phyloP scores from a whole-genome alignment of 202 grass and related monocot species.

The Alloteropsis angusta region DNA sequence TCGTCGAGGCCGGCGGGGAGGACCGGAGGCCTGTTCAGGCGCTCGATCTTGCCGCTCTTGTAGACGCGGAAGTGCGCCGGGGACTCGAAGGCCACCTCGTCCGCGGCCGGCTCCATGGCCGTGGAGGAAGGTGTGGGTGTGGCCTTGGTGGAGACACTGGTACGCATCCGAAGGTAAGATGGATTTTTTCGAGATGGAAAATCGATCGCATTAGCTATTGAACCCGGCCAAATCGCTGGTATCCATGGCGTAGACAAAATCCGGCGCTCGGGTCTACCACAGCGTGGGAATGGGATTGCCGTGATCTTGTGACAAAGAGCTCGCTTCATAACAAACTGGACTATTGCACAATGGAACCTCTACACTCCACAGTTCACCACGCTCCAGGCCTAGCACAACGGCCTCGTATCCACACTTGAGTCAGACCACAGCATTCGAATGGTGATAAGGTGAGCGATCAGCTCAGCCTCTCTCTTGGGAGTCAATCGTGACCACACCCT shows the following conservation, averaged over 20 bases:
- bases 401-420: neutral
- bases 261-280: neutral
- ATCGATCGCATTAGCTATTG: neutral
- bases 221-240: neutral
- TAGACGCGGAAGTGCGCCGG: constrained; percentile 13
- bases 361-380: neutral
- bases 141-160: neutral
- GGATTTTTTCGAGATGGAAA: neutral
- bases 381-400: neutral
- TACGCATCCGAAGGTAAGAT: neutral
- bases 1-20: constrained; percentile 25
- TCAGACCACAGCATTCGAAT: neutral
- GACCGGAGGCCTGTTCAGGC: constrained; percentile 23
- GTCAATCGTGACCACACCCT: neutral
- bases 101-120: neutral
- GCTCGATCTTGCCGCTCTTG: constrained; percentile 35
- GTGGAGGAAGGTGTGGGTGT: neutral
- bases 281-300: neutral
- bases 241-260: neutral
- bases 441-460: neutral
- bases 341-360: neutral
- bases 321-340: neutral
- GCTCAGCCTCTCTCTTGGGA: neutral
- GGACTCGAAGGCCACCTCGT: constrained; percentile 14
- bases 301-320: neutral